These are phyloP conservation scores for Paramecium biaurelia DNA, from an alignment of 73 alveolate genomes.

Conservation along the genomic window DNA sequence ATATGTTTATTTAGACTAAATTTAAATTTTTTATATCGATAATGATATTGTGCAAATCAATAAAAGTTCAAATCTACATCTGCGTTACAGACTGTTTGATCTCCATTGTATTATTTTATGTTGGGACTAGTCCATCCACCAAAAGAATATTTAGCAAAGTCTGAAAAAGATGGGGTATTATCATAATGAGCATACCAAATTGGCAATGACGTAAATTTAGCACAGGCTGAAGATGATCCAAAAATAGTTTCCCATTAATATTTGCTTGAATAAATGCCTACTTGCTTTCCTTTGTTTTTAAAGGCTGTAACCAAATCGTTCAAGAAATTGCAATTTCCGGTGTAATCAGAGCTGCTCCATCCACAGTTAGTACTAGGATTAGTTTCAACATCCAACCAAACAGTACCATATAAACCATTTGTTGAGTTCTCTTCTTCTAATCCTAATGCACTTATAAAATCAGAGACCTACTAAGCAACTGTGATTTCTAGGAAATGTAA, in stretches of 20 bases:
- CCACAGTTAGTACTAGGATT: slow-evolving; percentile 80
- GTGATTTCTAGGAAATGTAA: slow-evolving; percentile 47
- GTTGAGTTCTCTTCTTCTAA: neutral
- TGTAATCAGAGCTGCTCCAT: slow-evolving; percentile 55
- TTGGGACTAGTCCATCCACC: slow-evolving; percentile 83
- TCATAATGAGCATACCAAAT: slow-evolving; percentile 94
- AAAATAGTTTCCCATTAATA: slow-evolving; percentile 76
- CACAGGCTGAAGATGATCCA: slow-evolving; percentile 73
- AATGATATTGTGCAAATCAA: neutral
- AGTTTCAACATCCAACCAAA: slow-evolving; percentile 84
- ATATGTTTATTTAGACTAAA: too few relatives aligned
- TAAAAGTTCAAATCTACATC: slow-evolving; percentile 80
- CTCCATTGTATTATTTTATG: slow-evolving; percentile 79
- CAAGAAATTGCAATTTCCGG: slow-evolving; percentile 71
- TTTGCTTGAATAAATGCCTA: slow-evolving; percentile 73
- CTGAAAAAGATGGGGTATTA: slow-evolving; percentile 70
- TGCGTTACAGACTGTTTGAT: slow-evolving; percentile 68
- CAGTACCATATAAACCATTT: slow-evolving; percentile 60
- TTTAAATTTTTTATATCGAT: too few relatives aligned
- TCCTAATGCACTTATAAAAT: slow-evolving; percentile 60
- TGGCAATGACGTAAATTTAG: slow-evolving; percentile 65
- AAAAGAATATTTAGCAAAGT: slow-evolving; percentile 61
- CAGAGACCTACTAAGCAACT: slow-evolving; percentile 64
- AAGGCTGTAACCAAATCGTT: slow-evolving; percentile 55
- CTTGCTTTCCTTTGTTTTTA: slow-evolving; percentile 54